Conservation (phyloP, 2,329 filamentous ascomycete genomes). For the Lecanicillium sp. region DNA sequence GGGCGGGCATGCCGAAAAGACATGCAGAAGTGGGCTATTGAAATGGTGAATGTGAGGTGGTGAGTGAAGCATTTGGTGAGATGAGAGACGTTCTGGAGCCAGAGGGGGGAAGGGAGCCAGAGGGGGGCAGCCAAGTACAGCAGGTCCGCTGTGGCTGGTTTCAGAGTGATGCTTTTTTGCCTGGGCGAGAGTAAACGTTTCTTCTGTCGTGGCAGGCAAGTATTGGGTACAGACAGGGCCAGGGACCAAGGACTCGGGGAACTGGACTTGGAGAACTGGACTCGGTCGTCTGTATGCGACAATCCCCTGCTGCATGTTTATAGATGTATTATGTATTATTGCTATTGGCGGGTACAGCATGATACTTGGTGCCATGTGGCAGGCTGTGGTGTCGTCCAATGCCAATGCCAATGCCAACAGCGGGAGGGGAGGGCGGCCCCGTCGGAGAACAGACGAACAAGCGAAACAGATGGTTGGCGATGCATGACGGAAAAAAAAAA, state of each 20-base stretch:
- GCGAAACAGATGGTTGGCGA: too few species aligned
- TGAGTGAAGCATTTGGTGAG: neutral
- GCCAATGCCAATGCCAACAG: too few species aligned
- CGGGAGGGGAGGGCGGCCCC: too few species aligned
- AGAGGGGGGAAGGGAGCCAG: too few species aligned
- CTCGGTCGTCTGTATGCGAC: conserved; percentile 1
- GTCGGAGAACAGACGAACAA: too few species aligned
- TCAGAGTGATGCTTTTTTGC: conserved; percentile 3
- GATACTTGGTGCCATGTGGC: too few species aligned
- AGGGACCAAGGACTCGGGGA: neutral
- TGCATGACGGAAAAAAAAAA: too few species aligned
- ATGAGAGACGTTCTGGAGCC: neutral
- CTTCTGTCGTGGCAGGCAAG: neutral
- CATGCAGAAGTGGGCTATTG: conserved; percentile 3
- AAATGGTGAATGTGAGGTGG: neutral
- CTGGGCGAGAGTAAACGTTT: neutral
- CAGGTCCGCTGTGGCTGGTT: conserved; percentile 13
- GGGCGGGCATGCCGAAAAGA: neutral
- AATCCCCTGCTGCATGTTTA: neutral
- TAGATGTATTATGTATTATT: too few species aligned
- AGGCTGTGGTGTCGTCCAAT: too few species aligned
- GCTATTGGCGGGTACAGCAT: too few species aligned
- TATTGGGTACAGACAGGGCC: neutral
- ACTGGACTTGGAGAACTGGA: neutral
- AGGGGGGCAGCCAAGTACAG: too few species aligned